Conservation (phyloP, 108 stramenopile species). For the Poteriospumella lacustris region DNA sequence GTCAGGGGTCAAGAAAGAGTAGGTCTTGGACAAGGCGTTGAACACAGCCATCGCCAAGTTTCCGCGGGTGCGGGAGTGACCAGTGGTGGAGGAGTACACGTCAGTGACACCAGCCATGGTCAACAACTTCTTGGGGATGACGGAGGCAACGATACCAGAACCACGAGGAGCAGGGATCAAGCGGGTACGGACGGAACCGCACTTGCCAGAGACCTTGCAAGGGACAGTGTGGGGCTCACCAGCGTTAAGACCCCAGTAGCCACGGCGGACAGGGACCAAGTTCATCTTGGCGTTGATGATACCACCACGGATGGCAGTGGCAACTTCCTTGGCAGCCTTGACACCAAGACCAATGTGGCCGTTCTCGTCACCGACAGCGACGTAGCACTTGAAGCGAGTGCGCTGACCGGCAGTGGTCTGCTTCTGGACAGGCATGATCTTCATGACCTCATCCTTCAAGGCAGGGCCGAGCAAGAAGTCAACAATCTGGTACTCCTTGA, state of each 20-base stretch:
- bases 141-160: constrained; percentile 96
- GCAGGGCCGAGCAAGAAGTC: constrained; percentile 88
- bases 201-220: constrained; percentile 99
- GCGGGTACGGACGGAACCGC: constrained; percentile 96
- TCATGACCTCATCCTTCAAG: constrained; percentile 99
- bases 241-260: constrained; percentile 95
- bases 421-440: constrained; percentile 99
- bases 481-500: constrained; percentile 99
- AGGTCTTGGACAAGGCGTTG: constrained; percentile 91
- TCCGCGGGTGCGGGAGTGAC: constrained; percentile 99
- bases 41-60: constrained; percentile 99
- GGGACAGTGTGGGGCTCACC: constrained; percentile 98
- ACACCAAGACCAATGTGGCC: constrained; percentile 99
- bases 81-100: constrained; percentile 42
- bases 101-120: constrained; percentile 91
- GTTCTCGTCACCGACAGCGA: constrained; percentile 89
- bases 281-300: constrained; percentile 98
- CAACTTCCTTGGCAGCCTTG: constrained; percentile 97
- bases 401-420: constrained; percentile 96
- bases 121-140: constrained; percentile 96
- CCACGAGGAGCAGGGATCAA: constrained; percentile 99
- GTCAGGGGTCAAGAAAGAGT: constrained; percentile 96
- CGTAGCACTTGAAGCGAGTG: constrained; percentile 99
- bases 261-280: constrained; percentile 94
- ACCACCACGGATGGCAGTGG: constrained; percentile 98